phyloP scores from a whole-genome alignment of 2,329 filamentous ascomycete genomes.

The Penicillium italicum region DNA sequence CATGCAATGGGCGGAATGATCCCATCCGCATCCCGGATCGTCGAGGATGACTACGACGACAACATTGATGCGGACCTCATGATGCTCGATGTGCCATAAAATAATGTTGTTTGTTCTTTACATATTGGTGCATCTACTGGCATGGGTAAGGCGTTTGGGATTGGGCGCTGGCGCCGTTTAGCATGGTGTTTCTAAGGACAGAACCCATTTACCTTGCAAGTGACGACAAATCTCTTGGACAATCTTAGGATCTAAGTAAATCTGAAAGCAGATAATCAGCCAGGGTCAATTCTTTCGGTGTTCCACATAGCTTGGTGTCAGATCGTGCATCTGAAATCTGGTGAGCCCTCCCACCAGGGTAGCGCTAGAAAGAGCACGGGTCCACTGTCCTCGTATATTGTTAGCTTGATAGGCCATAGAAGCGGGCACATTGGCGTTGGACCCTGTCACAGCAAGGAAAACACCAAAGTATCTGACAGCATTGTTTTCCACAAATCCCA shows the following conservation, averaged over 20 bases:
- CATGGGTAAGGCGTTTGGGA: conserved; percentile 16
- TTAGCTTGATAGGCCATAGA: too few species aligned
- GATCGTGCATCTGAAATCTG: too few species aligned
- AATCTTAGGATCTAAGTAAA: background rate
- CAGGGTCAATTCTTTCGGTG: too few species aligned
- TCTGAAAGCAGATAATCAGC: background rate
- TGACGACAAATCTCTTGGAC: background rate
- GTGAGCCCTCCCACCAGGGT: too few species aligned
- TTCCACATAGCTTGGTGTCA: too few species aligned
- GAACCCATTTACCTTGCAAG: background rate
- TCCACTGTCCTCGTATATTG: too few species aligned
- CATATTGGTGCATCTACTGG: conserved; percentile 6
- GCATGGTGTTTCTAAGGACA: conserved; percentile 22
- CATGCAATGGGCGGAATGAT: conserved; percentile 22
- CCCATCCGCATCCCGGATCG: conserved; percentile 23
- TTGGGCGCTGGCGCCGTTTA: conserved; percentile 17
- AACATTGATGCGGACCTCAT: conserved; percentile 44
- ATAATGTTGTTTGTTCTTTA: conserved; percentile 6
- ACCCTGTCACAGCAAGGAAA: too few species aligned
- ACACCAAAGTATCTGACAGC: too few species aligned
- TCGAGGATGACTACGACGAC: conserved; percentile 40
- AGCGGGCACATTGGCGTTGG: too few species aligned
- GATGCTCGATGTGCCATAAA: conserved; percentile 39
- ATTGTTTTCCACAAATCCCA: too few species aligned
- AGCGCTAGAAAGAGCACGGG: too few species aligned